Percentiles rank a stretch among this genome's conserved stretches.
Evolutionary conservation across 768 basidiomycete species (phyloP).

Genomic region (Kondoa subrosea): DNA sequence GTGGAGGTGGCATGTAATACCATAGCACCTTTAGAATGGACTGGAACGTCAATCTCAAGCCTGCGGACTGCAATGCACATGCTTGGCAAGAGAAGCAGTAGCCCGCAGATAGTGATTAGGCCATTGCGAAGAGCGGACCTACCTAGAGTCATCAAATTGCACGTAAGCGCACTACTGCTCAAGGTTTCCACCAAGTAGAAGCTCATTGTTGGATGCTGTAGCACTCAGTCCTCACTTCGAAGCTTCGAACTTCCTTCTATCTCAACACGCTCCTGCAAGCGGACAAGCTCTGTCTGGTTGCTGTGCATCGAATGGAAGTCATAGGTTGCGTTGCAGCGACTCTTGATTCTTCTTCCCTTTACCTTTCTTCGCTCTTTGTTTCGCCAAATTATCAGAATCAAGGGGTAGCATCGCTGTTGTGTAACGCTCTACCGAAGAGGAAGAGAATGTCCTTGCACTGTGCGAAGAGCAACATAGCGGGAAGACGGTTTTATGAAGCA

Average conservation of each 20-base stretch:
- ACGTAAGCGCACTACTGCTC: background rate
- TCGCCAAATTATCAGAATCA: background rate
- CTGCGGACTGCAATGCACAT: background rate
- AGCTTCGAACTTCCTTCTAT: background rate
- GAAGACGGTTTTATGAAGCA: background rate
- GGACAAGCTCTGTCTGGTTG: background rate
- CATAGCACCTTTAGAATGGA: background rate
- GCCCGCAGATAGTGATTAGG: background rate
- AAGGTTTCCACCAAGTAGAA: background rate
- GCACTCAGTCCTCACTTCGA: background rate
- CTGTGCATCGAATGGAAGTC: background rate
- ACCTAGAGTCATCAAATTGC: background rate
- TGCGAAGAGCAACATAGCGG: background rate
- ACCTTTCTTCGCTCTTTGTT: slow-evolving; percentile 4
- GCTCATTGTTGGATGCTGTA: background rate
- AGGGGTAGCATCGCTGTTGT: background rate
- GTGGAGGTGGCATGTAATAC: background rate
- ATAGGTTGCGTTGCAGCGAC: background rate
- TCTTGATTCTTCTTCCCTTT: background rate
- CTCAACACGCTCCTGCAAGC: background rate
- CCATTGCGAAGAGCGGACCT: background rate
- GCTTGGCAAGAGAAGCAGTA: background rate
- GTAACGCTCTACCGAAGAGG: background rate
- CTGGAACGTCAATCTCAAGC: background rate
- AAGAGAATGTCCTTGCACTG: background rate